phyloP scores from a whole-genome alignment of 2,329 filamentous ascomycete genomes.

The Nothophoma quercina region DNA sequence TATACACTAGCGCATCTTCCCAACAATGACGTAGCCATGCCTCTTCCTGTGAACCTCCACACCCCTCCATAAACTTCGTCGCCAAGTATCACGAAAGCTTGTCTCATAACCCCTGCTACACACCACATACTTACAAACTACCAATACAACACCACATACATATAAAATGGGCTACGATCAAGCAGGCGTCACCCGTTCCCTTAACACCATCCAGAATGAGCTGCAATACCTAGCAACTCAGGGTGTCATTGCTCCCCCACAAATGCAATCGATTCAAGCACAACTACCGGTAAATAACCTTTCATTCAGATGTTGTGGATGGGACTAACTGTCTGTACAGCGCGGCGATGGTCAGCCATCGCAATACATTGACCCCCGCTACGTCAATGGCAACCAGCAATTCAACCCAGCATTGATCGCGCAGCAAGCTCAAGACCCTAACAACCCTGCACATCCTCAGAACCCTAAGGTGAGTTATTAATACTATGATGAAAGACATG shows the following conservation, averaged over 20 bases:
- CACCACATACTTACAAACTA: background rate
- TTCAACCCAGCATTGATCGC: slow-evolving; percentile 30
- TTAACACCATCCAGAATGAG: slow-evolving; percentile 25
- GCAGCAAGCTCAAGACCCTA: slow-evolving; percentile 31
- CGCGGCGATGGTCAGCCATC: slow-evolving; percentile 28
- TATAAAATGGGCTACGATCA: slow-evolving; percentile 22
- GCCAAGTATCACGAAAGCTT: slow-evolving; percentile 19
- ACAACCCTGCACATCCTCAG: slow-evolving; percentile 25
- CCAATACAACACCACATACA: background rate
- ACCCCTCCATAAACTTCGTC: slow-evolving; percentile 1
- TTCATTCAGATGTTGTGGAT: too few relatives aligned
- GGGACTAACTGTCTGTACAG: background rate
- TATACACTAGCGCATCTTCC: background rate
- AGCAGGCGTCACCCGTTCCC: slow-evolving; percentile 25
- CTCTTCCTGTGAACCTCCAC: too few relatives aligned
- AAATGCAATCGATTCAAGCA: slow-evolving; percentile 28
- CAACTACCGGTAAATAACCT: slow-evolving; percentile 24
- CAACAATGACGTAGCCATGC: slow-evolving; percentile 11
- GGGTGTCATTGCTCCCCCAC: slow-evolving; percentile 25
- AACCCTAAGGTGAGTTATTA: slow-evolving; percentile 24
- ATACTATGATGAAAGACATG: too few relatives aligned
- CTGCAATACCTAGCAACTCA: slow-evolving; percentile 26
- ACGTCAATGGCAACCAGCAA: slow-evolving; percentile 21
- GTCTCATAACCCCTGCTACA: background rate
- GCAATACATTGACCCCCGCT: slow-evolving; percentile 25